phyloP scores from a whole-genome alignment of 2,329 filamentous ascomycete genomes.

The Epichloe brachyelytri region DNA sequence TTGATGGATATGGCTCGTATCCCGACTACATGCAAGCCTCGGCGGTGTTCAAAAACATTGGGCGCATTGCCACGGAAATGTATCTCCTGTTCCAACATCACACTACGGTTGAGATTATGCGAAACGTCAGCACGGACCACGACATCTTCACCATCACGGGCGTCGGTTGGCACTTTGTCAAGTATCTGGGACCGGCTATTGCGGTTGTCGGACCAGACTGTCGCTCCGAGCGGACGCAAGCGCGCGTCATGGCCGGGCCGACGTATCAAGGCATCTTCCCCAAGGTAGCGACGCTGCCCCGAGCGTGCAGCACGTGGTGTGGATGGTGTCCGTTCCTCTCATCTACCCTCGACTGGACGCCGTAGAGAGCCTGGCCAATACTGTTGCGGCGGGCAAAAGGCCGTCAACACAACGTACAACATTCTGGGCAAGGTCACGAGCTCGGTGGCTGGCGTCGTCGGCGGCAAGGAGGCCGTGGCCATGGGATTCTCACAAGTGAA shows the following conservation, averaged over 20 bases:
- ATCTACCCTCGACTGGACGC: slow-evolving; percentile 85
- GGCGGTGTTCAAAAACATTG: slow-evolving; percentile 96
- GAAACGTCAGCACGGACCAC: slow-evolving; percentile 73
- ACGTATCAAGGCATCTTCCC: slow-evolving; percentile 97
- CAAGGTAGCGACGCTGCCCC: slow-evolving; percentile 85
- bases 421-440: slow-evolving; percentile 89
- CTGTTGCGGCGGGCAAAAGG: slow-evolving; percentile 92
- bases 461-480: slow-evolving; percentile 83
- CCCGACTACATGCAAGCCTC: slow-evolving; percentile 98
- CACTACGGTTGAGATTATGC: slow-evolving; percentile 84
- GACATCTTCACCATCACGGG: slow-evolving; percentile 96
- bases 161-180: slow-evolving; percentile 97
- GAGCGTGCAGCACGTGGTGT: slow-evolving; percentile 90
- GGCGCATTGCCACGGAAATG: slow-evolving; percentile 90
- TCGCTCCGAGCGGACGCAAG: slow-evolving; percentile 78
- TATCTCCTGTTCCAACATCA: slow-evolving; percentile 98
- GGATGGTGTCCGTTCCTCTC: slow-evolving; percentile 86
- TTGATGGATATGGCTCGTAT: slow-evolving; percentile 94
- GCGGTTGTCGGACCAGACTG: slow-evolving; percentile 85
- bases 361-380: slow-evolving; percentile 82
- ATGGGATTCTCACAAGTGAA: slow-evolving; percentile 92
- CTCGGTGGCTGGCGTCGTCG: slow-evolving; percentile 88
- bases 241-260: slow-evolving; percentile 86
- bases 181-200: slow-evolving; percentile 84
- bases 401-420: slow-evolving; percentile 93